Base-by-base conservation (phyloP, 2,329 filamentous ascomycete genomes). In the Venturiaceae sp. region DNA sequence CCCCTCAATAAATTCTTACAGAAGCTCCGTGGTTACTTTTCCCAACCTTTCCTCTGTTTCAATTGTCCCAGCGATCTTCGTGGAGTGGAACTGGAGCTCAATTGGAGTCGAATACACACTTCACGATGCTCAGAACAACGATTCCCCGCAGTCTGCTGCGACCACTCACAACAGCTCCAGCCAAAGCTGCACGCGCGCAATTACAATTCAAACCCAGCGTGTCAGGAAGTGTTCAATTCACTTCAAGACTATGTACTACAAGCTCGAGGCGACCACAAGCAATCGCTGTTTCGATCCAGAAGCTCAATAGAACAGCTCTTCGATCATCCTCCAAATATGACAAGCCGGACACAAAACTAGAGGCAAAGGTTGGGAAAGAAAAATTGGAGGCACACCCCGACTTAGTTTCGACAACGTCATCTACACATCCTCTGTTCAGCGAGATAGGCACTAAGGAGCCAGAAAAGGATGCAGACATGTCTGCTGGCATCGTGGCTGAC, bases 371-470 rank as follows among this genome's bases (percentile, higher is more conserved):
- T 8, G 77, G 71, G 13, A 64, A 83, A 53, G 68, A 82, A 67
- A 80, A 80, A 66, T 72, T 91, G n/a, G 67, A 81, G 59, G 66
- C 81, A 2, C 71, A 81, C 30, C 87, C 87, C 0, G 80, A 82
- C 39, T 69, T 74, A 6, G 86, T 91, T 0, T 81, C 84, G 0
- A 71, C 72, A 23, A 77, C 76, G 44, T 91, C 86, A 13, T 68
- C 70, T 3, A 71, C 69, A 4, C 75, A 75, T 60, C 71, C 72
- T 1, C 60, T 77, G 16, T 66, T 72, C 16, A 64, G 66, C 6
- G 73, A 77, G 60, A 66, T 75, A 33, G 72, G 67, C 16, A 64
- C 63, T 5, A 60, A 66, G 19, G 62, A 67, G 28, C 65, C 68
- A 36, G 64, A 71, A 60, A 63, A 67, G 59, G 62, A 77, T 14